Base-by-base conservation (phyloP, 2,329 filamentous ascomycete species). In the Colletotrichum sublineola region DNA sequence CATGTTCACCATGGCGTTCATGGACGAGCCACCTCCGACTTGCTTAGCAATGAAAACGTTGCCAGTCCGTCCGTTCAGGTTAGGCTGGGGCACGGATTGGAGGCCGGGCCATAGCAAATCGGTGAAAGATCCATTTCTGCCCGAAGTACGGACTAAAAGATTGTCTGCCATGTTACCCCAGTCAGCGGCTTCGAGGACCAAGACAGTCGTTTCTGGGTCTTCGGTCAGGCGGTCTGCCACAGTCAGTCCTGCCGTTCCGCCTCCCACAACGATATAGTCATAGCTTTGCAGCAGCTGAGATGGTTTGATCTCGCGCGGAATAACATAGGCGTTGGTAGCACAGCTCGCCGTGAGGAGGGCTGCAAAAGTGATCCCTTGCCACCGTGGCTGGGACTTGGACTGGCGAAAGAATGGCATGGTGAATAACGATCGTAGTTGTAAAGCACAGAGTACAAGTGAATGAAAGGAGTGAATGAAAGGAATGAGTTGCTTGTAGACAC, bases 201-300 rank as follows among this genome's bases (percentile, higher is more conserved):
- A 36, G 31, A 72, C 69, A 3, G 42, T 70, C 18, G 53, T 72
- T 7, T 65, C 67, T 2, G 66, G 60, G 55, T 71, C 63, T 52
- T 73, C 71, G 14, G 71, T 71, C 29, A 81, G 74, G 46, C 80
- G 79, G 71, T 81, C 78, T 31, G 80, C 80, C 18, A 81, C 76
- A 7, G 80, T 81, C 62, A 81, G 72, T 7, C 80, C 80, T 8
- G 78, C 75, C 1, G 79, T 81, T 36, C 80, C 80, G 33, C 77
- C 80, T 40, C 80, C 80, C 29, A 78, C 77, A 42, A 80, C 71
- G 33, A 80, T 74, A 71, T 80, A 80, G 75, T 80, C 79, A 67
- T 79, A 79, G 31, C 58, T 64, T 20, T 53, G 5, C 0, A 68
- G 64, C 29, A 71, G 50, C 68, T 68, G 48, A 29, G 68, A 63